Evolutionary conservation across 2,329 filamentous ascomycete genomes (phyloP), one percentile per base, ranked within the genome.

Genomic region (Lojkania enalia): DNA sequence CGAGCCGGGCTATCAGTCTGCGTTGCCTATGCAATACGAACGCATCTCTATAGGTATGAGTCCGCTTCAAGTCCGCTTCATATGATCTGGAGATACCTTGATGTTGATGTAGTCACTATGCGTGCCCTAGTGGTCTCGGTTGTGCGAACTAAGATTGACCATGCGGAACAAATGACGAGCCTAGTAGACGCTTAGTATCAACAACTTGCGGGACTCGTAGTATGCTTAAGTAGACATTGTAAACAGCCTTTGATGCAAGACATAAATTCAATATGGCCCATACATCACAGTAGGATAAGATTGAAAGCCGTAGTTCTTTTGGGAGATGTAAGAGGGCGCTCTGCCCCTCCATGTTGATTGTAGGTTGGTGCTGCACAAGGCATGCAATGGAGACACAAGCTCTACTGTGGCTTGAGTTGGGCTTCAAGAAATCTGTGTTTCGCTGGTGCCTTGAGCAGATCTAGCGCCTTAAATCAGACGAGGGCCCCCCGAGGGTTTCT

Each of bases 81-180:
- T 14, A 25, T 51, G 25, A 14, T 48, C 44, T n/a, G 25, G n/a
- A 9, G 41, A 40, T 4, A 44, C 36, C 4, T 23, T 14, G 29
- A 43, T n/a, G 27, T 46, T 44, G 16, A 36, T 39, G 19, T 35
- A 42, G 2, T 29, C 20, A 12, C 13, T 14, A 33, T 46, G 37
- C 12, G 12, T 33, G 5, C 41, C 20, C 44, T 38, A 48, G 11
- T 15, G 21, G 16, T 23, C 25, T 18, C 21, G 15, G 23, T 48
- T 40, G 27, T 53, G 41, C 14, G 23, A 15, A 38, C 47, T 46
- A 7, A 50, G 40, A 20, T 49, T 39, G 12, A 50, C 33, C 11
- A 20, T 49, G 29, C 42, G 30, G 14, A 25, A 42, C 13, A 51
- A 27, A 15, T 27, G 25, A 9, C 16, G 9, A 12, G 38, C 35